A percentile compares a stretch with the other conserved stretches of the same genome.
phyloP scores from a whole-genome alignment of 1,139 yeast species.

The Blastobotrys petasosporus region DNA sequence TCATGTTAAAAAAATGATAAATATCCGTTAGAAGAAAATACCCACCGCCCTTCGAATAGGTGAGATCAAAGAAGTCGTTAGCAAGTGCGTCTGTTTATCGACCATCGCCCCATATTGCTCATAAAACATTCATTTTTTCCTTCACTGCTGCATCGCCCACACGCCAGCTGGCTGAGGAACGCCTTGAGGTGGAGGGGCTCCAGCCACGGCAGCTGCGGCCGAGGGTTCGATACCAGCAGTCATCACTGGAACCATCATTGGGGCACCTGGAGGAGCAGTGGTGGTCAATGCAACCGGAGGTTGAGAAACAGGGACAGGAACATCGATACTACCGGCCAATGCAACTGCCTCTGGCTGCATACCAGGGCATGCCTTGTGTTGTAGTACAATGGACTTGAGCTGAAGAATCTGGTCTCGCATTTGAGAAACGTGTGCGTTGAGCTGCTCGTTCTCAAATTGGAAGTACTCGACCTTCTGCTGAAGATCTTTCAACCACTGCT shows the following conservation, averaged over 20 bases:
- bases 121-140: too few relatives aligned
- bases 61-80: too few relatives aligned
- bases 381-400: constrained; percentile 33
- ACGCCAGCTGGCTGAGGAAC: too few relatives aligned
- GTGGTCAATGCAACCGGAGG: not conserved
- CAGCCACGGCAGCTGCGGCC: constrained; percentile 1
- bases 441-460: constrained; percentile 62
- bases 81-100: too few relatives aligned
- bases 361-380: constrained; percentile 15
- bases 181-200: not conserved
- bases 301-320: not conserved
- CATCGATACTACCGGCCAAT: not conserved
- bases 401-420: constrained; percentile 55
- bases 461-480: constrained; percentile 70
- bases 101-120: too few relatives aligned
- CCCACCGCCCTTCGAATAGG: too few relatives aligned
- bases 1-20: too few relatives aligned
- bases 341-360: constrained; percentile 12
- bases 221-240: constrained; percentile 2
- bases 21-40: too few relatives aligned
- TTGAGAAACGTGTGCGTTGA: constrained; percentile 53
- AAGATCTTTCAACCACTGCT: constrained; percentile 78
- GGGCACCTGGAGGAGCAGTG: too few relatives aligned
- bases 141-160: too few relatives aligned
- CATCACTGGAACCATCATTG: constrained; percentile 6